A percentile compares a stretch with the other conserved stretches of the same genome.
These are phyloP conservation scores for Dysphania ambrosioides DNA, from an alignment of 148 eudicot genomes.

Conservation along the genomic window DNA sequence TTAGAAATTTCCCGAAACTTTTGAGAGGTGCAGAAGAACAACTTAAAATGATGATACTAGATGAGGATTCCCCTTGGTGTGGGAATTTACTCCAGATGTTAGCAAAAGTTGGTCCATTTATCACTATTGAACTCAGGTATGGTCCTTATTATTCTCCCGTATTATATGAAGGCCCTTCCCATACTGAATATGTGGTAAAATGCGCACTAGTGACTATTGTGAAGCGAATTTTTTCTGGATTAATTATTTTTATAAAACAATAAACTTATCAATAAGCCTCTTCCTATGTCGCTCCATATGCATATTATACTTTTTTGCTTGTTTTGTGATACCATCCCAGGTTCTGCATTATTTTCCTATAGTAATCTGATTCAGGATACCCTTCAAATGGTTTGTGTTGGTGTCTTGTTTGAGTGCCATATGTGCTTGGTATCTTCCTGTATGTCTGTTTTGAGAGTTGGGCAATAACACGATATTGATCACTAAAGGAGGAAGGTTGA, in stretches of 20 bases:
- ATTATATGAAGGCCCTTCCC: not conserved
- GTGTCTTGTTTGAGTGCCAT: too few relatives aligned
- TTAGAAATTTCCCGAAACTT: conserved; percentile 61
- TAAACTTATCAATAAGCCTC: not conserved
- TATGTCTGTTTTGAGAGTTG: not conserved
- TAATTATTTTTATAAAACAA: not conserved
- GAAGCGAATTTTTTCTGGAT: not conserved
- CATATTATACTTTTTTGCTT: not conserved
- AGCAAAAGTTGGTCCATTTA: conserved; percentile 51
- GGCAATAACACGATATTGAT: not conserved
- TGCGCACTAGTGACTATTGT: not conserved
- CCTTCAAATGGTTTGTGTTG: not conserved
- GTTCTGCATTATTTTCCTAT: not conserved
- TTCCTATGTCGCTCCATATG: not conserved
- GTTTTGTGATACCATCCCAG: not conserved
- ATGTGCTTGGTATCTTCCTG: not conserved
- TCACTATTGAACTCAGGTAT: conserved; percentile 60
- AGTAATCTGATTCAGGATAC: not conserved
- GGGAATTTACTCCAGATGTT: conserved; percentile 59
- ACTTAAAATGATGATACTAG: conserved; percentile 43
- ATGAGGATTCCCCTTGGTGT: conserved; percentile 41
- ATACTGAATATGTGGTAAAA: not conserved
- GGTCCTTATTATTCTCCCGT: not conserved
- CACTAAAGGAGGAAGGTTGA: not conserved
- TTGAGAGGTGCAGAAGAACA: conserved; percentile 65